These are phyloP conservation scores for Baudoinia panamericana DNA, from an alignment of 495 filamentous ascomycete species.

Conservation along the genomic window DNA sequence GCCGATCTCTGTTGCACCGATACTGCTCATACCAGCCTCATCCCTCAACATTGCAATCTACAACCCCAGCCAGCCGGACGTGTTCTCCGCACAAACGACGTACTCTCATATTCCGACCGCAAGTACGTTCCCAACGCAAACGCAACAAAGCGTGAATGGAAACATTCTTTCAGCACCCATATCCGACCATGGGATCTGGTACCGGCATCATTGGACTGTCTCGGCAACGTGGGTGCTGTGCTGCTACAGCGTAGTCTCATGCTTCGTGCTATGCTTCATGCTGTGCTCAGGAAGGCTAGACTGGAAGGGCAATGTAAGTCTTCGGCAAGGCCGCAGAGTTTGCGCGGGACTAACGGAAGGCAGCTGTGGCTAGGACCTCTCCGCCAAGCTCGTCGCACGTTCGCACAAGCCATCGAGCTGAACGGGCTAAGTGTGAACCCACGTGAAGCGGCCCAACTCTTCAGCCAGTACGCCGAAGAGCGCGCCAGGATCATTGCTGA, in stretches of 20 bases:
- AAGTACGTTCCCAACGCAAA: background rate
- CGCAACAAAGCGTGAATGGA: background rate
- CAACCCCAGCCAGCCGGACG: background rate
- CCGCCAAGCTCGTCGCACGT: no score
- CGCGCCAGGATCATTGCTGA: no score
- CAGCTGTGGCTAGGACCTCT: background rate
- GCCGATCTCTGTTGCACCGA: no score
- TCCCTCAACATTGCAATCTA: background rate
- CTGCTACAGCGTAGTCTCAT: background rate
- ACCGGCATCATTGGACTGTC: background rate
- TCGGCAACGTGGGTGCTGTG: background rate
- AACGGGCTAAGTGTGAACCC: no score
- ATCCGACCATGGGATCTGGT: background rate
- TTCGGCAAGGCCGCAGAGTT: background rate
- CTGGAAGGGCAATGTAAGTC: background rate
- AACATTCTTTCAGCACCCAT: background rate
- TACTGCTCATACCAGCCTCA: background rate
- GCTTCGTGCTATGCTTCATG: background rate
- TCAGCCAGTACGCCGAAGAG: no score
- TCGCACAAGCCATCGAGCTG: no score
- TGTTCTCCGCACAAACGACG: background rate
- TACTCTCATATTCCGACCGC: conserved; percentile 1
- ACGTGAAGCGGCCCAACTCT: no score
- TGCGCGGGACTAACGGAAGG: background rate
- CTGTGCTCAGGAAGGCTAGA: background rate